These are phyloP conservation scores for Striga hermonthica DNA, from an alignment of 305 asterid species.

Conservation along the genomic window DNA sequence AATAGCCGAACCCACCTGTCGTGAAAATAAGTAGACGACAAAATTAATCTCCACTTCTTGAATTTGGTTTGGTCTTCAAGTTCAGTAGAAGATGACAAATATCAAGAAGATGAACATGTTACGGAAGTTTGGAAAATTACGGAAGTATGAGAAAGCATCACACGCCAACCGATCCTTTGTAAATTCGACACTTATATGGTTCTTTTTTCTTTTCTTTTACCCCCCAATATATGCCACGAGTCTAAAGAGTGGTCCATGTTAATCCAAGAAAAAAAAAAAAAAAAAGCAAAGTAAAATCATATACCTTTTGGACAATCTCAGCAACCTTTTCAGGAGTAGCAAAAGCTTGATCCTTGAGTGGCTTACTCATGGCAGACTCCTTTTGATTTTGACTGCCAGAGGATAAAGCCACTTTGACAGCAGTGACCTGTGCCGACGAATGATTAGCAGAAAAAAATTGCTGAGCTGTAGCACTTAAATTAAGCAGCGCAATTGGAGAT, in stretches of 20 bases:
- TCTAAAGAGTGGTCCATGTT: too few species aligned
- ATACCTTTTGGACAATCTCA: constrained; percentile 89
- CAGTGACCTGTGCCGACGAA: constrained; percentile 69
- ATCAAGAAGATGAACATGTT: not conserved
- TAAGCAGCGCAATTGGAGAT: constrained; percentile 13
- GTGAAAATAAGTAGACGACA: constrained; percentile 15
- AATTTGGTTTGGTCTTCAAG: not conserved
- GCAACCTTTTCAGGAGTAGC: constrained; percentile 92
- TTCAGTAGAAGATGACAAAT: not conserved
- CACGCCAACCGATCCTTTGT: not conserved
- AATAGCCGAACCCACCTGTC: constrained; percentile 74
- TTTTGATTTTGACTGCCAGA: constrained; percentile 62
- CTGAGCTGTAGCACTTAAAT: constrained; percentile 16
- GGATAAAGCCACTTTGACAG: constrained; percentile 81
- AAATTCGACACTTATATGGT: too few species aligned
- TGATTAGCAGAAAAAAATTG: constrained; percentile 19
- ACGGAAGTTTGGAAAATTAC: not conserved
- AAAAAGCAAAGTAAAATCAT: not conserved
- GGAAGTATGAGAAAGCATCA: not conserved
- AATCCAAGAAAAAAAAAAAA: too few species aligned
- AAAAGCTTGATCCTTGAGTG: constrained; percentile 92
- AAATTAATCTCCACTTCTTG: not conserved
- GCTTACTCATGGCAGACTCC: constrained; percentile 67
- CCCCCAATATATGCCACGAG: too few species aligned
- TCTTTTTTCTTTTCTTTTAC: too few species aligned